These are phyloP conservation scores for Rhypophila decipiens DNA, from an alignment of 495 filamentous ascomycete species.

Conservation along the genomic window DNA sequence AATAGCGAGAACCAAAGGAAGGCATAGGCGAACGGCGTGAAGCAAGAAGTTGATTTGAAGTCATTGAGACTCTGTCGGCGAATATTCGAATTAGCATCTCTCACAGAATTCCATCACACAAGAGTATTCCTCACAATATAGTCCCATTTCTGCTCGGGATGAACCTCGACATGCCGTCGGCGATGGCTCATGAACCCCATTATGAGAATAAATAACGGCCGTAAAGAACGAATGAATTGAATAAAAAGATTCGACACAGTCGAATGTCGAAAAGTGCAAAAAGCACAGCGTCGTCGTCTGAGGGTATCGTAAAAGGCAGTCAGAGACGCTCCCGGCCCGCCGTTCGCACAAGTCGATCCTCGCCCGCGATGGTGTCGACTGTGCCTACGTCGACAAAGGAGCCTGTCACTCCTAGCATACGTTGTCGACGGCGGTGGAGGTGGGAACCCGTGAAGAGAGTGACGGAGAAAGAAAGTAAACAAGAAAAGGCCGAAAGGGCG, in stretches of 20 bases:
- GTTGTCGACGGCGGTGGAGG: constrained; percentile 12
- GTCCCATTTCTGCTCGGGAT: constrained; percentile 86
- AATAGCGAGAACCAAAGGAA: constrained; percentile 75
- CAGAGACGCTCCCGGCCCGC: constrained; percentile 25
- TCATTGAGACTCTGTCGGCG: constrained; percentile 71
- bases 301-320: constrained; percentile 19
- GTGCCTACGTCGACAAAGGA: constrained; percentile 28
- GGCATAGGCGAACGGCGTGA: constrained; percentile 71
- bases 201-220: constrained; percentile 19
- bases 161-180: constrained; percentile 58
- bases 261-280: constrained; percentile 25
- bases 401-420: constrained; percentile 9
- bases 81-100: constrained; percentile 6
- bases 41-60: constrained; percentile 76
- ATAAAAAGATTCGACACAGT: constrained; percentile 23
- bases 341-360: constrained; percentile 43
- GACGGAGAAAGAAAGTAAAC: constrained; percentile 7
- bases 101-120: background rate
- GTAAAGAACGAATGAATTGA: constrained; percentile 12
- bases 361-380: constrained; percentile 52
- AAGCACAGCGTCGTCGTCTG: constrained; percentile 21
- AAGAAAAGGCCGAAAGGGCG: constrained; percentile 5
- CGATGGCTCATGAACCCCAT: constrained; percentile 74
- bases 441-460: constrained; percentile 1
- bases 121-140: constrained; percentile 64